phyloP scores from a whole-genome alignment of 371 early-diverging fungal species.

The Mucor circinelloides region DNA sequence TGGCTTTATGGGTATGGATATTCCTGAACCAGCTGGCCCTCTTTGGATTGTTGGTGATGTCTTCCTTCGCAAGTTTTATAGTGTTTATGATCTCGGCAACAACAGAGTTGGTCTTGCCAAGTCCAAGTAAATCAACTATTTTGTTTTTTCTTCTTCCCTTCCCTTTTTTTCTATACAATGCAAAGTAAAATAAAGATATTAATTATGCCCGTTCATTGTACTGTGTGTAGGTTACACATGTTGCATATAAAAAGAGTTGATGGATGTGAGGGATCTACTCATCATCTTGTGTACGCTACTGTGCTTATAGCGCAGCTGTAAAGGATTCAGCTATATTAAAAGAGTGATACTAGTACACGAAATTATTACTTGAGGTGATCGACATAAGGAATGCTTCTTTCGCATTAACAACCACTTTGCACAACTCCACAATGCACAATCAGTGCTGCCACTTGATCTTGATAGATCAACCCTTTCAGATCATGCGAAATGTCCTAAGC shows the following conservation, averaged over 20 bases:
- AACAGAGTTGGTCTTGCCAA: slow-evolving; percentile 81
- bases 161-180: neutral
- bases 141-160: neutral
- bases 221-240: too few species aligned
- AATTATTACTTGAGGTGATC: neutral
- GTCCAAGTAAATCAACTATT: slow-evolving; percentile 21
- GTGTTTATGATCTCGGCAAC: slow-evolving; percentile 88
- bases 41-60: slow-evolving; percentile 85
- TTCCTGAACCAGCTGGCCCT: slow-evolving; percentile 65
- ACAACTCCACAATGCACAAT: too few species aligned
- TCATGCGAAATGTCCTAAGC: too few species aligned
- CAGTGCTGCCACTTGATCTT: too few species aligned
- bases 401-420: neutral
- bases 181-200: neutral
- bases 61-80: slow-evolving; percentile 90
- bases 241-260: too few species aligned
- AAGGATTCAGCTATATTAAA: too few species aligned
- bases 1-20: slow-evolving; percentile 93
- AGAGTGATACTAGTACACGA: too few species aligned
- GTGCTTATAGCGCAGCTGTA: too few species aligned
- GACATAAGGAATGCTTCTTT: neutral
- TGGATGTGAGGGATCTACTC: too few species aligned
- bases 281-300: too few species aligned
- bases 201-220: neutral
- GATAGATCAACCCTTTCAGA: too few species aligned